These are phyloP conservation scores for Neurospora sp. DNA, from an alignment of 495 filamentous ascomycete genomes.

Conservation along the genomic window DNA sequence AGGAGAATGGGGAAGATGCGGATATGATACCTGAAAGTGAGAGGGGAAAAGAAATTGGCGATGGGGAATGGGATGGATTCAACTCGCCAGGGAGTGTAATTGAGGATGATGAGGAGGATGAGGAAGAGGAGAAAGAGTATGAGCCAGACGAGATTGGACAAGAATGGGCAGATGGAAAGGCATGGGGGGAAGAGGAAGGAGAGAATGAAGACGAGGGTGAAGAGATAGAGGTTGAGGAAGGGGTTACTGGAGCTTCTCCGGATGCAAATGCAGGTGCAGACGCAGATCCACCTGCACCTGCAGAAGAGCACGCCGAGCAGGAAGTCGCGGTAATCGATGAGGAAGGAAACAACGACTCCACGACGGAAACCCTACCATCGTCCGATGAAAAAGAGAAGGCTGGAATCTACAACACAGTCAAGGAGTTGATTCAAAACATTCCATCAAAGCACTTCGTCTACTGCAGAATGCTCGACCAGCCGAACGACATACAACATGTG, in stretches of 20 bases:
- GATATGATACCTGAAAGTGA: not conserved
- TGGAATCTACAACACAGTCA: not conserved
- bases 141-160: not conserved
- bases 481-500: not conserved
- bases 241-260: not conserved
- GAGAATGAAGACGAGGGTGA: not conserved
- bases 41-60: not conserved
- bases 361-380: not conserved
- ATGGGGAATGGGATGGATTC: not conserved
- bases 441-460: not conserved
- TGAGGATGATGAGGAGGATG: not conserved
- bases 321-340: not conserved
- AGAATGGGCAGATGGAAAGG: not conserved
- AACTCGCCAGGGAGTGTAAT: not conserved
- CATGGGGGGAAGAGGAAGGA: not conserved
- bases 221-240: not conserved
- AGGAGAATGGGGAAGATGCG: not conserved
- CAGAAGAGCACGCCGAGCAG: not conserved
- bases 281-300: not conserved
- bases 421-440: not conserved
- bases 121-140: not conserved
- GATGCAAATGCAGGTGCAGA: not conserved
- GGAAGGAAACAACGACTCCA: not conserved
- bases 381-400: not conserved
- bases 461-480: not conserved